Percentiles rank a stretch among this genome's conserved stretches.
Conservation (phyloP, 495 filamentous ascomycete genomes). For the Xylaria curta region DNA sequence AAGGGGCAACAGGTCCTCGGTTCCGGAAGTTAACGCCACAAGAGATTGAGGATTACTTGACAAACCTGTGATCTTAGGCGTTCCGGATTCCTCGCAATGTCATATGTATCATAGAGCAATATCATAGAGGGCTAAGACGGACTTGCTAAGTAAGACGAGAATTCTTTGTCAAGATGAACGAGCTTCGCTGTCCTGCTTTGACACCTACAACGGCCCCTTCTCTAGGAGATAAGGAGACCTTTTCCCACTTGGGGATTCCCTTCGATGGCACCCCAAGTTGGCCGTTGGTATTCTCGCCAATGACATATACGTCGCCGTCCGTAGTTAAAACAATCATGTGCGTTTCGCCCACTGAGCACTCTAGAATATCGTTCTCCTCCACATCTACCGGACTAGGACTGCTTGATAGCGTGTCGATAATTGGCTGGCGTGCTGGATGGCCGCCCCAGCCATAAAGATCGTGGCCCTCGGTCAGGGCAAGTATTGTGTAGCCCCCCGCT, state of each 20-base stretch:
- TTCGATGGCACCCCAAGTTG: slow-evolving; percentile 59
- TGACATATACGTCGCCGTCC: slow-evolving; percentile 58
- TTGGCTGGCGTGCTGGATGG: slow-evolving; percentile 30
- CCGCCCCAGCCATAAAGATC: slow-evolving; percentile 73
- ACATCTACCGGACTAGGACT: slow-evolving; percentile 46
- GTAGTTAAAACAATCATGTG: slow-evolving; percentile 63
- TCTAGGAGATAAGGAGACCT: slow-evolving; percentile 40
- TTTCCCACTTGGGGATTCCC: slow-evolving; percentile 39
- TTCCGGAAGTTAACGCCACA: slow-evolving; percentile 96
- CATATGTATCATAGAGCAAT: slow-evolving; percentile 50
- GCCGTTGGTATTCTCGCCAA: slow-evolving; percentile 62
- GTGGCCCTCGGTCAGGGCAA: slow-evolving; percentile 61
- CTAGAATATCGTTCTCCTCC: slow-evolving; percentile 52
- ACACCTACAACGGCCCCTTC: slow-evolving; percentile 44
- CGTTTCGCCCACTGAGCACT: slow-evolving; percentile 63
- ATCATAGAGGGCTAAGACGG: slow-evolving; percentile 45
- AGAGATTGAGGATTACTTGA: slow-evolving; percentile 99
- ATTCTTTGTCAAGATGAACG: slow-evolving; percentile 48
- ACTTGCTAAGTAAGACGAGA: slow-evolving; percentile 30
- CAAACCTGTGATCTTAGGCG: slow-evolving; percentile 77
- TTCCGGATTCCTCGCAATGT: slow-evolving; percentile 32
- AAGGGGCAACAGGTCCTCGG: slow-evolving; percentile 85
- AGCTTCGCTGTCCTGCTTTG: slow-evolving; percentile 53
- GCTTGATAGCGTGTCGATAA: slow-evolving; percentile 35
- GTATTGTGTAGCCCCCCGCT: slow-evolving; percentile 60